Base-by-base conservation (phyloP, 2,329 filamentous ascomycete genomes). In the Phyllosticta capitalensis region DNA sequence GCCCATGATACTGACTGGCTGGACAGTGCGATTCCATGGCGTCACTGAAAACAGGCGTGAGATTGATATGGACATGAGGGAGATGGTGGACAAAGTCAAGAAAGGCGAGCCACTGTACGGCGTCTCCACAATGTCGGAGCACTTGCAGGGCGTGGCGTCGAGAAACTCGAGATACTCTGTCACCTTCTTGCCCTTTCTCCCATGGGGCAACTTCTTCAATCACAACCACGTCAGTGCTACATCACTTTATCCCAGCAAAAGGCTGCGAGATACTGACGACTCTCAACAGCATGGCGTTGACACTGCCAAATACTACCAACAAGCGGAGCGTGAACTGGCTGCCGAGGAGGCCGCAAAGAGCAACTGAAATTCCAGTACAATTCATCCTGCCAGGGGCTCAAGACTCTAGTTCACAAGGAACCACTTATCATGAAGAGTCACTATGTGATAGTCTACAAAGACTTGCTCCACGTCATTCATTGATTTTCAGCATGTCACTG, bases 191-290 rank as follows among this genome's bases (percentile, higher is more conserved):
- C 88, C 91, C 71, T 84, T 92, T 58, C 78, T 99, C 60, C 92
- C 92, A 48, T 97, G 92, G 94, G 92, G 96, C 78, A 99, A 99
- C 80, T 88, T 99, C 77, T 92, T 96, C 70, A 97, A 99, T 77
- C 94, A 99, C 77, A 86, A 84, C 72, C 83, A 85, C 72, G 80
- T 82, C 68, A 66, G 75, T 67, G n/a, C 33, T 58, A 60, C 57
- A 52, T 61, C 69, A 60, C 67, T 61, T 57, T 21, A 45, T 45
- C 52, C 50, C 5, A 50, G 1, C 62, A n/a, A 57, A 12, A 10
- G 5, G 7, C 26, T 22, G 30, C 30, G 17, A 12, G 10, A 20
- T 5, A 14, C 52, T 55, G 28, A 60, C 38, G 38, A n/a, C 53
- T 26, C 6, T 54, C 10, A n/a, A 10, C 79, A 95, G 83, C 94